Evolutionary conservation across 805 yeast genomes (phyloP).

Genomic region (Ogataea kodamae): DNA sequence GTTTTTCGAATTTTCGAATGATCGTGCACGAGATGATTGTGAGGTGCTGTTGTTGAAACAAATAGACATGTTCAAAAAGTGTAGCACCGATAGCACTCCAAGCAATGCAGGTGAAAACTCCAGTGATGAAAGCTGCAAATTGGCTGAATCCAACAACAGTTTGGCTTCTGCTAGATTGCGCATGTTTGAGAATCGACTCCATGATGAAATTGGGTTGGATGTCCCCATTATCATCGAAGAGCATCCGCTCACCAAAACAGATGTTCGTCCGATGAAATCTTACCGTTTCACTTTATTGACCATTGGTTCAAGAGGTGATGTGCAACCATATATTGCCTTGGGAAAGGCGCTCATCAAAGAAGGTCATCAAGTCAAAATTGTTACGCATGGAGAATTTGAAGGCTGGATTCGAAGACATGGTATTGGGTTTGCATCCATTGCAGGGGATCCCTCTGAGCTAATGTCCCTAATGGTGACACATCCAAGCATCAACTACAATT

Average conservation of each 20-base stretch:
- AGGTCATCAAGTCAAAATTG: slow-evolving; percentile 82
- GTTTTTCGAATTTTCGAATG: slow-evolving; percentile 69
- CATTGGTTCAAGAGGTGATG: slow-evolving; percentile 95
- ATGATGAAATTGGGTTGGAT: slow-evolving; percentile 55
- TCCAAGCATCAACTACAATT: slow-evolving; percentile 79
- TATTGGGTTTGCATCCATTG: slow-evolving; percentile 66
- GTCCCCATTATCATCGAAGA: slow-evolving; percentile 69
- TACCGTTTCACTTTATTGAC: slow-evolving; percentile 69
- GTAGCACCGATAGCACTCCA: slow-evolving; percentile 9
- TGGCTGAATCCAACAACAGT: slow-evolving; percentile 29
- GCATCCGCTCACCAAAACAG: slow-evolving; percentile 40
- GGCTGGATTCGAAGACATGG: slow-evolving; percentile 70
- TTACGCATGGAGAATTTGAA: slow-evolving; percentile 79
- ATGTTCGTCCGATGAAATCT: slow-evolving; percentile 50
- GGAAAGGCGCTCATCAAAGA: slow-evolving; percentile 73
- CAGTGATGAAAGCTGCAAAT: slow-evolving; percentile 30
- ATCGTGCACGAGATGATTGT: slow-evolving; percentile 69
- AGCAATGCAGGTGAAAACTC: slow-evolving; percentile 15
- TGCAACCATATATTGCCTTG: slow-evolving; percentile 92
- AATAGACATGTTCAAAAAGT: slow-evolving; percentile 40
- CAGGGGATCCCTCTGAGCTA: slow-evolving; percentile 89
- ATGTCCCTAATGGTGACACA: slow-evolving; percentile 92
- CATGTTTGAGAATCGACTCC: slow-evolving; percentile 64
- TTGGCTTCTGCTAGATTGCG: slow-evolving; percentile 57
- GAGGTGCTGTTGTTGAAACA: slow-evolving; percentile 49